A percentile compares a stretch with the other conserved stretches of the same genome.
Conservation (phyloP, 1,284 basidiomycete species). For the Exsudoporus floridanus region DNA sequence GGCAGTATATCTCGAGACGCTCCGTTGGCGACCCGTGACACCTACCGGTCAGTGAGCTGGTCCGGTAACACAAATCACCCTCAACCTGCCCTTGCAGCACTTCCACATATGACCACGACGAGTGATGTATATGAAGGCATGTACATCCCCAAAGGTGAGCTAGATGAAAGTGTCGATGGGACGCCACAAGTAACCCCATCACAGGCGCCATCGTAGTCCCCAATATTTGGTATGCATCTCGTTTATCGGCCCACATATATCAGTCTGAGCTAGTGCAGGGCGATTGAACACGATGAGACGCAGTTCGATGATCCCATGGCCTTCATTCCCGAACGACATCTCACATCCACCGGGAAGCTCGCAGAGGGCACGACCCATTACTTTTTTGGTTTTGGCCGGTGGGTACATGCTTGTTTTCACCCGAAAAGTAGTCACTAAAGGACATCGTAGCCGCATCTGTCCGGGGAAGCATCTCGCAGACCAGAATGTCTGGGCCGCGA, state of each 20-base stretch:
- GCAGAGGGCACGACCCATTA: not conserved
- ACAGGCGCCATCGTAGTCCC: slow-evolving; percentile 25
- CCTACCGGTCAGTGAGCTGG: slow-evolving; percentile 22
- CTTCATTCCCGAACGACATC: slow-evolving; percentile 32
- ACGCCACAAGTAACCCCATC: not conserved
- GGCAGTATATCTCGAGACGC: slow-evolving; percentile 25
- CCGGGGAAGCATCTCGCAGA: slow-evolving; percentile 29
- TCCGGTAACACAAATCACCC: not conserved
- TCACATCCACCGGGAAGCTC: slow-evolving; percentile 17
- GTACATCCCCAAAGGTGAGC: slow-evolving; percentile 34
- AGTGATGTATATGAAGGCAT: slow-evolving; percentile 35
- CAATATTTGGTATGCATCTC: slow-evolving; percentile 29
- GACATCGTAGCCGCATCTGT: slow-evolving; percentile 20
- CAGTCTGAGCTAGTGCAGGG: slow-evolving; percentile 16
- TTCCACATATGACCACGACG: slow-evolving; percentile 28
- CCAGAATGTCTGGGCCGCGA: slow-evolving; percentile 25
- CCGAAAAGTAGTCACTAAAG: not conserved
- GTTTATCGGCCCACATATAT: not conserved
- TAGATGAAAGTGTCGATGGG: not conserved
- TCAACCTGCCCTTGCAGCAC: slow-evolving; percentile 12
- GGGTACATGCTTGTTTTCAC: not conserved
- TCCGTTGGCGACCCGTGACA: slow-evolving; percentile 27
- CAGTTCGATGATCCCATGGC: slow-evolving; percentile 19
- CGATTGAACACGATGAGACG: slow-evolving; percentile 27
- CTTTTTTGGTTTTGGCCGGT: slow-evolving; percentile 33